Base-by-base conservation (phyloP, 2,329 filamentous ascomycete species). In the Talaromyces pinophilus region DNA sequence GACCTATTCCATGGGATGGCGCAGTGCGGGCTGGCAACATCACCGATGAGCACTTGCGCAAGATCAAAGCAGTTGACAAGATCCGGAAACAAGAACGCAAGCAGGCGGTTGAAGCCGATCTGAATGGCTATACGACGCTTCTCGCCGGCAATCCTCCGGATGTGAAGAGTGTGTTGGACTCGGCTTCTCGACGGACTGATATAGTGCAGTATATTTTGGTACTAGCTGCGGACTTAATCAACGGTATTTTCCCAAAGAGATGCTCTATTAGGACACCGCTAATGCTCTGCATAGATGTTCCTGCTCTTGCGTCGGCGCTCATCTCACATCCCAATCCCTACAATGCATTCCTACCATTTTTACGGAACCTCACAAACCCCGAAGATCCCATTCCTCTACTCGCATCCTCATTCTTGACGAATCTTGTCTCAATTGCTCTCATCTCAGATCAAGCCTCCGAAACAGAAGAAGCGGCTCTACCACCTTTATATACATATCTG, bases 1-100 rank as follows among this genome's bases (percentile, higher is more conserved):
- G 95, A 72, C 93, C 93, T 71, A 97, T 99, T 81, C 93, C 94
- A 67, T 99, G 95, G 95, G 94, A 98, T 81, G 94, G 94, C 74
- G 93, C 94, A 74, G 92, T 96, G 71, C 88, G 95, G 79, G 92
- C 92, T 73, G 92, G 93, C 79, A 95, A 92, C 75, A 91, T 99
- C 81, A 96, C 92, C 67, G 94, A 98, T 72, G 90, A 91, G 72
- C 94, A 99, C 80, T 87, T 97, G 73, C 92, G 91, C 83, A 94
- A 93, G 85, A 97, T 99, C 82, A 93, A 93, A 80, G 92, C 93
- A 68, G 92, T 98, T 73, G 95, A 98, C 80, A 98, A 97, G 82
- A 92, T 95, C 71, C 91, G 93, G 79, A 95, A 92, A 79, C 95
- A 98, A 72, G 91, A 93, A 81, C 88, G 93, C 75, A 90, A 90